These are phyloP conservation scores for Neostapfia colusana DNA, from an alignment of 176 grass and related monocot species.

Conservation along the genomic window DNA sequence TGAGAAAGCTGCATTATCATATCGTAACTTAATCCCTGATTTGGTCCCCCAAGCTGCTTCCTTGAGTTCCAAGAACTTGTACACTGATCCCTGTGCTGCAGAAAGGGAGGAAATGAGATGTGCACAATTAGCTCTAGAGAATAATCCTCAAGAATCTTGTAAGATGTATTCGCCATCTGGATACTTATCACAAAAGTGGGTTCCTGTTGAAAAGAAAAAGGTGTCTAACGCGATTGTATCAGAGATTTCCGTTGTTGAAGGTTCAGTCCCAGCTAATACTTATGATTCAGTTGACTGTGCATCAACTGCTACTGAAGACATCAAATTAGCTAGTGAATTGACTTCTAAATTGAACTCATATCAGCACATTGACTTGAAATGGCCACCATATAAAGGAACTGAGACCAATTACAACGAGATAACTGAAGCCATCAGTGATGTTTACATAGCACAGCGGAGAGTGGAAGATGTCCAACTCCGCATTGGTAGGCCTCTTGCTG, in stretches of 20 bases:
- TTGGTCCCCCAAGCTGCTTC: conserved; percentile 5
- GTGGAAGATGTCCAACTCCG: conserved; percentile 39
- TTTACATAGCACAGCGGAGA: conserved; percentile 32
- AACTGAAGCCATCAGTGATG: conserved; percentile 48
- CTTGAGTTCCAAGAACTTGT: conserved; percentile 6
- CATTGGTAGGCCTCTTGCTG: conserved; percentile 50
- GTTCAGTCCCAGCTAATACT: conserved; percentile 30
- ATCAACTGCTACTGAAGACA: conserved; percentile 28
- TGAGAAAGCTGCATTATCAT: conserved; percentile 13
- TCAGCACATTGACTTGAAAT: conserved; percentile 24
- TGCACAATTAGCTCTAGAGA: conserved; percentile 35
- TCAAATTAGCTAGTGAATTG: conserved; percentile 30
- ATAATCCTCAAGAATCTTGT: conserved; percentile 32
- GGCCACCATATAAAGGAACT: conserved; percentile 32
- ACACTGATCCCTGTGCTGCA: conserved; percentile 21
- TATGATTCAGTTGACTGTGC: conserved; percentile 28
- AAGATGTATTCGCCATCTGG: conserved; percentile 36
- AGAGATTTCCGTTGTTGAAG: conserved; percentile 14
- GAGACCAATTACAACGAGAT: conserved; percentile 55
- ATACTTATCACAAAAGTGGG: conserved; percentile 47
- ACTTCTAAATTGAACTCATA: conserved; percentile 19
- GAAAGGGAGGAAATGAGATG: conserved; percentile 35
- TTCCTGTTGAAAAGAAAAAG: conserved; percentile 51
- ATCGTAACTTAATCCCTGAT: conserved; percentile 29
- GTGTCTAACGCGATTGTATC: not conserved